Conservation (phyloP, 352 stramenopile genomes). For the Globisporangium uncinulatum region DNA sequence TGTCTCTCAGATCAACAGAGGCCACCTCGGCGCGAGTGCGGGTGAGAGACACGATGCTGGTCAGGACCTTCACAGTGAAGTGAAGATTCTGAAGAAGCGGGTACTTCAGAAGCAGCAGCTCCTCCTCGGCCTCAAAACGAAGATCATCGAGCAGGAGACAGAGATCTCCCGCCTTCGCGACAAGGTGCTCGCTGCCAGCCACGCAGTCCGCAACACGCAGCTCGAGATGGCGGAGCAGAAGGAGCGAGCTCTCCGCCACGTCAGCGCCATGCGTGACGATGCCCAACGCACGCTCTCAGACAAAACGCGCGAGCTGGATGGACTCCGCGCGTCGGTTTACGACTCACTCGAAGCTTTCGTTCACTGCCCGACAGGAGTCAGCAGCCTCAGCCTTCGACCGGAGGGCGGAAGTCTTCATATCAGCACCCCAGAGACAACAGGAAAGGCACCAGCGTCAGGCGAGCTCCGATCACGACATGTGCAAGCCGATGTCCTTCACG, state of each 20-base stretch:
- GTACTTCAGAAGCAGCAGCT: constrained; percentile 60
- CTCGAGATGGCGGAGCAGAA: constrained; percentile 17
- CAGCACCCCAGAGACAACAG: background rate
- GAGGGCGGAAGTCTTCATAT: background rate
- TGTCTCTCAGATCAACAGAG: no score
- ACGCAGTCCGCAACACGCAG: constrained; percentile 32
- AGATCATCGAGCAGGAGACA: constrained; percentile 25
- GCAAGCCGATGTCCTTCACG: no score
- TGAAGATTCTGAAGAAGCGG: constrained; percentile 36
- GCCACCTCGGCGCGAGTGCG: background rate
- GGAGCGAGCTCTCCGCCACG: constrained; percentile 5
- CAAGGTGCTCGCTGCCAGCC: constrained; percentile 29
- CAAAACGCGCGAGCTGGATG: constrained; percentile 38
- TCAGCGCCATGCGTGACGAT: constrained; percentile 9
- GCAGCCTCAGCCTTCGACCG: background rate
- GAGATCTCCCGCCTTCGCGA: constrained; percentile 28
- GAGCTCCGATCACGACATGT: background rate
- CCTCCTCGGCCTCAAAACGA: constrained; percentile 33
- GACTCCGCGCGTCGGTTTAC: constrained; percentile 45
- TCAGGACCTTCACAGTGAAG: constrained; percentile 17
- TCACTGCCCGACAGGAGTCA: constrained; percentile 15
- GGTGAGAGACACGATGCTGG: constrained; percentile 8
- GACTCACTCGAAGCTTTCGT: constrained; percentile 59
- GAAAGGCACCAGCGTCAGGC: constrained; percentile 2
- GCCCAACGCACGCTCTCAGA: constrained; percentile 12